phyloP scores from a whole-genome alignment of 768 basidiomycete genomes.

The Trametes meyenii region DNA sequence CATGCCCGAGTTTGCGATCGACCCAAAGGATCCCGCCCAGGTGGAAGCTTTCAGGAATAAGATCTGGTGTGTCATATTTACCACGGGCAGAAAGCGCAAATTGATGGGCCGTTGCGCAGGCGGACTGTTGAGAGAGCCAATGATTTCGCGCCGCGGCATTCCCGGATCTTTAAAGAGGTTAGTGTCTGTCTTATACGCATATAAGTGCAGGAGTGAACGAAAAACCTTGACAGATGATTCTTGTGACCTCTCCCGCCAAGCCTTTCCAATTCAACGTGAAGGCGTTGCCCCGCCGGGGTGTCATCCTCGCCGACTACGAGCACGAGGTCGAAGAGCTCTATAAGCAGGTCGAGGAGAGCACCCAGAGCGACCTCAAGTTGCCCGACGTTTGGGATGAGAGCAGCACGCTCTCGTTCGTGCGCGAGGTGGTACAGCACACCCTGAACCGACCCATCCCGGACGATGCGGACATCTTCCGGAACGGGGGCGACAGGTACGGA shows the following conservation, averaged over 20 bases:
- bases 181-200: not conserved
- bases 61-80: slow-evolving; percentile 35
- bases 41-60: slow-evolving; percentile 37
- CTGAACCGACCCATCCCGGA: slow-evolving; percentile 15
- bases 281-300: slow-evolving; percentile 32
- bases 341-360: slow-evolving; percentile 22
- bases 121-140: slow-evolving; percentile 41
- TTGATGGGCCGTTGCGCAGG: slow-evolving; percentile 26
- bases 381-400: slow-evolving; percentile 21
- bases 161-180: slow-evolving; percentile 36
- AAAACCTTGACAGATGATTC: slow-evolving; percentile 20
- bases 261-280: slow-evolving; percentile 24
- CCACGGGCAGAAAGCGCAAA: not conserved
- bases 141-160: slow-evolving; percentile 42
- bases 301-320: slow-evolving; percentile 24
- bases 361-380: slow-evolving; percentile 21
- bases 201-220: not conserved
- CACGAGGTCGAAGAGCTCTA: slow-evolving; percentile 27
- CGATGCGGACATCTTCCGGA: slow-evolving; percentile 27
- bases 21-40: slow-evolving; percentile 32
- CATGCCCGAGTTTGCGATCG: slow-evolving; percentile 29
- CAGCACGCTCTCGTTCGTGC: slow-evolving; percentile 17
- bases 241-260: slow-evolving; percentile 17
- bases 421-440: slow-evolving; percentile 22
- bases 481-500: slow-evolving; percentile 29